phyloP scores from a whole-genome alignment of 345 rosid species.

The Excoecaria agallocha region DNA sequence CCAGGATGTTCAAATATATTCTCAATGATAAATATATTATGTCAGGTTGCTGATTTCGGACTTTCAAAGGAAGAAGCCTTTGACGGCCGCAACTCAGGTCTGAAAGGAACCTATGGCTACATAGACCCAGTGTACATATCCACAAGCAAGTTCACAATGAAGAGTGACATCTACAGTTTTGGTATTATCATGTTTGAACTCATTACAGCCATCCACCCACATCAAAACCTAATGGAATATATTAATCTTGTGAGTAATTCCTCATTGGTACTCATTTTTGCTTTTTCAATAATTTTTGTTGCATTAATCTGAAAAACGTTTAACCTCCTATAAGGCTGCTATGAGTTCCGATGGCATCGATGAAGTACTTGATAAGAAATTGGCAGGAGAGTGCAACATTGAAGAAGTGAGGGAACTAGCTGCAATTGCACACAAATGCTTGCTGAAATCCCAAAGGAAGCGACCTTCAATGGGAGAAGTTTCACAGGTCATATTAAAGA shows the following conservation, averaged over 20 bases:
- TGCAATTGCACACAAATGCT: constrained; percentile 60
- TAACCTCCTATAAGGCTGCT: constrained; percentile 48
- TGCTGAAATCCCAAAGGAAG: constrained; percentile 67
- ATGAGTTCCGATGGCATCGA: constrained; percentile 85
- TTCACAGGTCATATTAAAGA: constrained; percentile 68
- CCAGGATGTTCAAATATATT: neutral
- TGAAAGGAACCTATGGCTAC: constrained; percentile 94
- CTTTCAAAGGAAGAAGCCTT: constrained; percentile 82
- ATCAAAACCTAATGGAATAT: constrained; percentile 90
- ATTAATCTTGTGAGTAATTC: constrained; percentile 64
- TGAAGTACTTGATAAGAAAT: constrained; percentile 73
- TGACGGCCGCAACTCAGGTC: constrained; percentile 67
- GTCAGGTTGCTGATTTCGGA: constrained; percentile 94
- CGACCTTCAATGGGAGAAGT: constrained; percentile 82
- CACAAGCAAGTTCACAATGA: constrained; percentile 72
- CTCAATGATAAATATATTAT: too few species aligned
- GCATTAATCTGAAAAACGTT: neutral
- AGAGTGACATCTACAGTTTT: constrained; percentile 88
- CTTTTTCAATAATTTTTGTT: neutral
- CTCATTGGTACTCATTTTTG: neutral
- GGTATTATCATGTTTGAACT: constrained; percentile 92
- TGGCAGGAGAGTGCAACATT: constrained; percentile 56
- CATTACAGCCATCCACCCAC: constrained; percentile 90
- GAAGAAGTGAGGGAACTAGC: constrained; percentile 74
- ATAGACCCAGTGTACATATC: constrained; percentile 83